Evolutionary conservation across 148 eudicot species (phyloP), one percentile per base, ranked within the genome.

Genomic region (Polygonum maritimum): DNA sequence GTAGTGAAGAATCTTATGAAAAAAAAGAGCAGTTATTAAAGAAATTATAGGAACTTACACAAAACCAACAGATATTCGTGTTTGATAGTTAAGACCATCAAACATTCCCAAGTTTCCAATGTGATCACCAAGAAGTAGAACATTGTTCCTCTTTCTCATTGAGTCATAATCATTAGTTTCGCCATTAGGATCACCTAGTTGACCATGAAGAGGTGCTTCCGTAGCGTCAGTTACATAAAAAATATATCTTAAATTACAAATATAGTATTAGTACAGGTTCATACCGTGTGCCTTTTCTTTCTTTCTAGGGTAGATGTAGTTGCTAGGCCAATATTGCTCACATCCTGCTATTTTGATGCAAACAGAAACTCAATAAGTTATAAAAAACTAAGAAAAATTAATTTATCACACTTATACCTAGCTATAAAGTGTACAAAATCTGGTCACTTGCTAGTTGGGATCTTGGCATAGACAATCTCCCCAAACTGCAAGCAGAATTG

Each of bases 21-120:
- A 22, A 2, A 60, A 31, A n/a, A 60, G 70, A 65, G 14, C 31
- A 35, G 40, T 14, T 6, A 33, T 16, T 16, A 36, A 36, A 9
- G 33, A 35, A 35, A 38, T 38, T 40, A 39, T n/a, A 41, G 38
- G 21, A 78, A 87, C 98, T 89, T 81, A 93, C 97, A 93, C 81
- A 78, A 93, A 93, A 48, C 98, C 98, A 65, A 91, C 90, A 55
- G 94, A 89, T 81, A 93, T 91, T 70, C 97, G 87, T 44, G 94
- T 89, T 62, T 87, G 85, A 81, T 89, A 93, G 71, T 87, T 82
- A 69, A 93, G 81, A 75, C 98, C 98, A 81, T n/a, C n/a, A n/a
- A 97, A 93, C 98, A 93, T 93, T 78, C 98, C 90, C 79, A 93
- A 82, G 88, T 91, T 97, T 79, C 98, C 97, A 71, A 86, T 79